Base-by-base conservation (phyloP, 805 yeast species). In the Saccharomyces cerevisiae region DNA sequence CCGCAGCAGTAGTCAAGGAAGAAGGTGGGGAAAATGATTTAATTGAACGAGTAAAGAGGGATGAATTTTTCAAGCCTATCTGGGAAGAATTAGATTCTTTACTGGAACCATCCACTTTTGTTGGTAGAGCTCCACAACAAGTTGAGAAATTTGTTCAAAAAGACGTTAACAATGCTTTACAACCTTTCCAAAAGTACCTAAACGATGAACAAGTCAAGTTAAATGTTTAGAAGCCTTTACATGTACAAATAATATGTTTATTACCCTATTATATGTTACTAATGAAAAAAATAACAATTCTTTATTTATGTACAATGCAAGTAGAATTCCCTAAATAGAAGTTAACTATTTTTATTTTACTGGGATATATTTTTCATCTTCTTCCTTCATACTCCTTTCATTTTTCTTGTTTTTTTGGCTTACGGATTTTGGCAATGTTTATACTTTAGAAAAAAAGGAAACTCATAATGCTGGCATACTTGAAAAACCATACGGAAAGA, bases 21-120 rank as follows among this genome's bases (percentile, higher is more conserved):
- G 85, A 94, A 76, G 99, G 99, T 74, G 97, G 98, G 58, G 99
- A 94, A 71, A 94, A 94, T 68, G 99, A 94, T 73, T 80, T 94
- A 70, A 94, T 91, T 61, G 94, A 91, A 72, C 82, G 97, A 72
- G 78, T 91, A 64, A 82, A 79, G 73, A 79, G 78, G 49, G 88
- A 89, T 57, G 78, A 78, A 56, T 91, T 89, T 77, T 91, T 91
- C 76, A 75, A 81, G 70, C 99, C 99, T 56, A 85, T 94, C 62
- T 88, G 95, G 88, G 74, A 67, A 55, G 89, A 94, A 51, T 79
- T 94, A 67, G 97, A 87, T 56, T 59, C 73, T 24, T 79, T 94
- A 65, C 81, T 94, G 65, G 91, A 92, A 64, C 98, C 99, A 59
- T 75, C 85, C 22, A 94, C 99, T 31, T 94, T 94, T 70, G 95